Conservation (phyloP, 768 basidiomycete genomes). For the Boletus reticulatus region DNA sequence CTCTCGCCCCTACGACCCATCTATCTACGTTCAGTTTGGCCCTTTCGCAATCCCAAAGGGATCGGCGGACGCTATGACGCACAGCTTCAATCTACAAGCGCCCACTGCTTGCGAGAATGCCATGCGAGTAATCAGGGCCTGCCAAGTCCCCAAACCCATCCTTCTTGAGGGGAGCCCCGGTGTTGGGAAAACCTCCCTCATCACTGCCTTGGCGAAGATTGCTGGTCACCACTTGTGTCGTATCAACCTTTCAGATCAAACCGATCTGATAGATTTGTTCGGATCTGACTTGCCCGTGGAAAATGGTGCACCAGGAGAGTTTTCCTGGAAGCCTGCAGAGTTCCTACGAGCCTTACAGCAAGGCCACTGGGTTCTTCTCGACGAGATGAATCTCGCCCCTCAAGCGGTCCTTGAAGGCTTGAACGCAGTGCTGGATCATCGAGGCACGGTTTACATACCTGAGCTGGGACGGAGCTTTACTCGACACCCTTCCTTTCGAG, state of each 20-base stretch:
- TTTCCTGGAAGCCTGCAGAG: slow-evolving; percentile 96
- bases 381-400: slow-evolving; percentile 99
- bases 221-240: slow-evolving; percentile 80
- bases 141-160: slow-evolving; percentile 87
- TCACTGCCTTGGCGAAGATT: slow-evolving; percentile 81
- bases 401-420: slow-evolving; percentile 96
- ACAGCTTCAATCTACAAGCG: slow-evolving; percentile 76
- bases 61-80: slow-evolving; percentile 29
- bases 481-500: slow-evolving; percentile 90
- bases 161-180: slow-evolving; percentile 97
- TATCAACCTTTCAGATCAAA: slow-evolving; percentile 98
- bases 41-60: slow-evolving; percentile 73
- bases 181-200: slow-evolving; percentile 94
- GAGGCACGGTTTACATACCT: slow-evolving; percentile 92
- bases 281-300: slow-evolving; percentile 96
- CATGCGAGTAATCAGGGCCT: slow-evolving; percentile 84
- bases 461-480: slow-evolving; percentile 88
- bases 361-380: slow-evolving; percentile 97
- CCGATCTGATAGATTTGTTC: slow-evolving; percentile 93
- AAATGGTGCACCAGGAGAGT: slow-evolving; percentile 87
- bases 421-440: slow-evolving; percentile 93
- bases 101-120: slow-evolving; percentile 89
- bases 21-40: slow-evolving; percentile 56
- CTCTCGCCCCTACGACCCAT: slow-evolving; percentile 32
- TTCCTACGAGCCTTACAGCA: slow-evolving; percentile 90